Evolutionary conservation across 495 filamentous ascomycete species (phyloP).

Genomic region (Talaromyces liani): DNA sequence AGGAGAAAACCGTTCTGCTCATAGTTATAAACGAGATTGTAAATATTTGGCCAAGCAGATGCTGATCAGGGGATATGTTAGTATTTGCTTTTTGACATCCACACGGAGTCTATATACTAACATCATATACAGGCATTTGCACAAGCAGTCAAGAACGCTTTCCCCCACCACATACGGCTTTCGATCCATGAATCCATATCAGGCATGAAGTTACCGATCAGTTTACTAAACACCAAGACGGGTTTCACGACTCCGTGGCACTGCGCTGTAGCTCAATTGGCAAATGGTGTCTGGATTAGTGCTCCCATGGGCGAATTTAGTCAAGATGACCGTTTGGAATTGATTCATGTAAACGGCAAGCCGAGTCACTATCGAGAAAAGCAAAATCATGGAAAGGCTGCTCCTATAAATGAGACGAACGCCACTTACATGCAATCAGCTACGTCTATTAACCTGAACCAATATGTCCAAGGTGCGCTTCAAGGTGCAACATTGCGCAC

Average conservation of each 20-base stretch:
- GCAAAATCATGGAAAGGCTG: not conserved
- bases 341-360: constrained; percentile 27
- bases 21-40: constrained; percentile 33
- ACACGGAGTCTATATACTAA: not conserved
- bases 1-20: constrained; percentile 26
- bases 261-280: constrained; percentile 28
- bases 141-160: not conserved
- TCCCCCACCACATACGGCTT: not conserved
- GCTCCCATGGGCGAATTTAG: constrained; percentile 27
- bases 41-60: constrained; percentile 40
- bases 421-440: not conserved
- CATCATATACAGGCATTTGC: not conserved
- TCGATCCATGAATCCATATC: constrained; percentile 3
- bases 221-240: constrained; percentile 15
- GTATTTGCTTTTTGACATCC: constrained; percentile 10
- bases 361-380: constrained; percentile 25
- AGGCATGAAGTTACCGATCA: not conserved
- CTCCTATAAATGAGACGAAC: not conserved
- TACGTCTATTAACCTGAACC: not conserved
- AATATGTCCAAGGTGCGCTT: not conserved
- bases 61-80: constrained; percentile 38
- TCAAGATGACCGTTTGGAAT: constrained; percentile 21
- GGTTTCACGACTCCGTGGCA: constrained; percentile 40
- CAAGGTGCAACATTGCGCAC: not conserved
- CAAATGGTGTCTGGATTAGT: constrained; percentile 26